Evolutionary conservation across 2,329 filamentous ascomycete species (phyloP), one percentile per base, ranked within the genome.

Genomic region (Parastagonospora nodorum): DNA sequence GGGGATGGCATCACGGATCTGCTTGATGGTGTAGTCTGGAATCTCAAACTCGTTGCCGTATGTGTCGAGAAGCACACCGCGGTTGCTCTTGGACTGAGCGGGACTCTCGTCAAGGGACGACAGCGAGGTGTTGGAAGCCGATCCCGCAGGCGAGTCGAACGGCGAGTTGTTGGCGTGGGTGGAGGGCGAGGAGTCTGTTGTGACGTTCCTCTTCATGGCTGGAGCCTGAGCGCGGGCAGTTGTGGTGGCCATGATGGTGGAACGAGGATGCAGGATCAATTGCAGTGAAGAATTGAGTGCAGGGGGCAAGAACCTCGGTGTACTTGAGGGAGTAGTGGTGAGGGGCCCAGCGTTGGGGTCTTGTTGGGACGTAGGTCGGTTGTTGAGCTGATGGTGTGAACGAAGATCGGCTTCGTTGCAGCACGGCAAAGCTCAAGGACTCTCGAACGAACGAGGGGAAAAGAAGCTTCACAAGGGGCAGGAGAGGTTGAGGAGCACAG

Each of bases 1-100:
- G 60, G 94, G 94, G 64, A 99, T 99, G 74, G 94, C 94, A 78
- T 96, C 89, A 69, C 91, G 88, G 73, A 99, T 93, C 73, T 99
- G 85, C 82, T 96, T 96, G 83, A 99, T 96, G 72, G 92, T 96
- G 81, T 89, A 99, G 78, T 97, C 88, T 63, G 94, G 94, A 50
- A 96, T 83, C 75, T 90, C 82, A 80, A 99, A 99, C 69, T 92
- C 84, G 77, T 97, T 96, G 77, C 94, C 94, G 74, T 96, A 94
- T 10, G 91, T 93, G 78, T 99, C 92, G 59, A 94, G 69, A 63
- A 99, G 84, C 74, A 87, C 85, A 66, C 84, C 85, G 63, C 40
- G 39, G 61, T 73, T 58, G 60, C 78, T 75, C 63, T 78, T 78
- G 58, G 72, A 71, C 29, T 71, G 55, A 28, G 55, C 52, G 48